phyloP scores from a whole-genome alignment of 176 grass and related monocot genomes.

The Bromus sterilis region DNA sequence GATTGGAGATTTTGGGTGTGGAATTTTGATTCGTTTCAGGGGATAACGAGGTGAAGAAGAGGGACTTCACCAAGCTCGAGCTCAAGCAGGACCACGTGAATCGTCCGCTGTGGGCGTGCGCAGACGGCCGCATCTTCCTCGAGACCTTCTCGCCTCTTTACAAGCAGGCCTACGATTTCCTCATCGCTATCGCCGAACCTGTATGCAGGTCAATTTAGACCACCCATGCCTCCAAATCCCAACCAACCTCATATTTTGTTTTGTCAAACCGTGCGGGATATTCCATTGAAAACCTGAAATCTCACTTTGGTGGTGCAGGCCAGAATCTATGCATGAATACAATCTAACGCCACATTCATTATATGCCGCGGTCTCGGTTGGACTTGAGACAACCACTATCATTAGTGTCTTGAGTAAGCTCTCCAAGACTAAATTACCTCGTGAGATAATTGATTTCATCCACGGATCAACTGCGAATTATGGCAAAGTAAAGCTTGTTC shows the following conservation, averaged over 20 bases:
- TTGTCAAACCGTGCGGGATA: background rate
- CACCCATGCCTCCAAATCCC: background rate
- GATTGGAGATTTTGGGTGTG: slow-evolving; percentile 15
- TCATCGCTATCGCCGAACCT: slow-evolving; percentile 90
- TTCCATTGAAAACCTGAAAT: background rate
- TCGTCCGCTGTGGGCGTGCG: slow-evolving; percentile 85
- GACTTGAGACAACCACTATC: slow-evolving; percentile 82
- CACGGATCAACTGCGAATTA: slow-evolving; percentile 93
- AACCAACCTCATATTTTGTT: background rate
- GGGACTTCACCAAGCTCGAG: slow-evolving; percentile 89
- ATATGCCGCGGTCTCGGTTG: slow-evolving; percentile 95
- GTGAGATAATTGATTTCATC: slow-evolving; percentile 95
- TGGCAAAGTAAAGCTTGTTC: slow-evolving; percentile 96
- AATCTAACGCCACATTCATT: slow-evolving; percentile 92
- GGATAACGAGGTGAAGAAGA: slow-evolving; percentile 78
- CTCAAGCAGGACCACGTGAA: slow-evolving; percentile 74
- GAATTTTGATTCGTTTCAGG: slow-evolving; percentile 13
- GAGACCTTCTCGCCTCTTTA: slow-evolving; percentile 95
- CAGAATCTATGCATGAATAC: slow-evolving; percentile 93
- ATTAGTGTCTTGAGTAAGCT: slow-evolving; percentile 87
- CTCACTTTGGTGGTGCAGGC: slow-evolving; percentile 37
- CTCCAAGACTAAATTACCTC: slow-evolving; percentile 82
- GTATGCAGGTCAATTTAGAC: slow-evolving; percentile 62
- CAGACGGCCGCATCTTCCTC: slow-evolving; percentile 82
- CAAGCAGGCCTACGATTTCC: slow-evolving; percentile 95